phyloP scores from a whole-genome alignment of 192 early-diverging fungal genomes.

The Backusella morwellensis region DNA sequence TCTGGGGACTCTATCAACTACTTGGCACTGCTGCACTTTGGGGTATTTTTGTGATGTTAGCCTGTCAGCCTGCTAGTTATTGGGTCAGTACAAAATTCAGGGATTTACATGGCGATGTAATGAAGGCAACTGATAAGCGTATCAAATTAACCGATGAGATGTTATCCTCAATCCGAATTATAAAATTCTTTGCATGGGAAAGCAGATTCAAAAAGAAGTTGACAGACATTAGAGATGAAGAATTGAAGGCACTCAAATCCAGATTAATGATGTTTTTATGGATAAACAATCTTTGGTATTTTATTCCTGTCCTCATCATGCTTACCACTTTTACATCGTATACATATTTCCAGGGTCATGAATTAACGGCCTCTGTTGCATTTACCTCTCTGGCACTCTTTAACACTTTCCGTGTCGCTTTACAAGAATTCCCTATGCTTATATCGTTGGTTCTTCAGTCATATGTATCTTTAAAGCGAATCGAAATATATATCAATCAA shows the following conservation, averaged over 20 bases:
- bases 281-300: conserved; percentile 51
- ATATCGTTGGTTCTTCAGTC: conserved; percentile 57
- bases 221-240: conserved; percentile 56
- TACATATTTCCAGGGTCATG: conserved; percentile 57
- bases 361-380: conserved; percentile 58
- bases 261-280: conserved; percentile 55
- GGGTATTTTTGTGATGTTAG: conserved; percentile 64
- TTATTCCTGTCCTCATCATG: conserved; percentile 59
- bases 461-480: conserved; percentile 61
- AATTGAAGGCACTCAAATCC: conserved; percentile 53
- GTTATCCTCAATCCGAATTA: conserved; percentile 84
- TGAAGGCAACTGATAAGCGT: conserved; percentile 69
- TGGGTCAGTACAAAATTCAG: conserved; percentile 48
- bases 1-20: conserved; percentile 67
- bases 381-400: conserved; percentile 74
- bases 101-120: conserved; percentile 43
- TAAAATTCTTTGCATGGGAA: conserved; percentile 93
- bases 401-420: conserved; percentile 58
- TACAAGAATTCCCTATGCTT: conserved; percentile 61
- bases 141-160: conserved; percentile 81
- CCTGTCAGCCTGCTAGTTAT: conserved; percentile 58
- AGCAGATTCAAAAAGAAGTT: conserved; percentile 66
- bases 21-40: conserved; percentile 81
- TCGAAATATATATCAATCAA: conserved; percentile 74
- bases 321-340: conserved; percentile 48